A percentile compares a stretch with the other conserved stretches of the same genome.
phyloP scores from a whole-genome alignment of 176 grass and related monocot genomes.

The Aegilops longissima region DNA sequence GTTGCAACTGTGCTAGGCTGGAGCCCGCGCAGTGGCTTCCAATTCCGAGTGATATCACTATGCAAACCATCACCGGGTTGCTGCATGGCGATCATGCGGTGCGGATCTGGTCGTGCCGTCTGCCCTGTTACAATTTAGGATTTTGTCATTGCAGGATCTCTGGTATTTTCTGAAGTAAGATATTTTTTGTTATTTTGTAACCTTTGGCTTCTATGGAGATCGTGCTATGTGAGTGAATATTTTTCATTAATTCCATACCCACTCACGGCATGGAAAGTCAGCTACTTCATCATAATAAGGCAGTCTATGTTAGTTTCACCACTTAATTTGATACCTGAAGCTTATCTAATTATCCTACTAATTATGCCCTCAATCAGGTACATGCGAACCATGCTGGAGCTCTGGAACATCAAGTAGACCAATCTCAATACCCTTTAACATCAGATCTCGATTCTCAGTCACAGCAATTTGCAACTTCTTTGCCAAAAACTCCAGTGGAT shows the following conservation, averaged over 20 bases:
- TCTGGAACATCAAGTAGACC: constrained; percentile 38
- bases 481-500: constrained; percentile 17
- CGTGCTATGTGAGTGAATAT: not conserved
- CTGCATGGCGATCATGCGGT: not conserved
- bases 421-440: constrained; percentile 26
- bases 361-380: constrained; percentile 31
- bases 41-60: not conserved
- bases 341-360: constrained; percentile 44
- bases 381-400: constrained; percentile 23
- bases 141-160: not conserved
- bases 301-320: constrained; percentile 38
- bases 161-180: not conserved
- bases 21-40: not conserved
- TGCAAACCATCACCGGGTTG: not conserved
- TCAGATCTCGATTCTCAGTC: constrained; percentile 43
- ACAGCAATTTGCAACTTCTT: constrained; percentile 28
- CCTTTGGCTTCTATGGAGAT: not conserved
- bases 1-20: not conserved
- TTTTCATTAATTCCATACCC: not conserved
- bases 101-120: not conserved
- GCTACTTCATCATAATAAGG: not conserved
- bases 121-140: not conserved
- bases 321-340: constrained; percentile 21
- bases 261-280: not conserved
- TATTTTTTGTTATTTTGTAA: not conserved